phyloP scores from a whole-genome alignment of 2,329 filamentous ascomycete genomes.

The Ophiostoma himal-ulmi region DNA sequence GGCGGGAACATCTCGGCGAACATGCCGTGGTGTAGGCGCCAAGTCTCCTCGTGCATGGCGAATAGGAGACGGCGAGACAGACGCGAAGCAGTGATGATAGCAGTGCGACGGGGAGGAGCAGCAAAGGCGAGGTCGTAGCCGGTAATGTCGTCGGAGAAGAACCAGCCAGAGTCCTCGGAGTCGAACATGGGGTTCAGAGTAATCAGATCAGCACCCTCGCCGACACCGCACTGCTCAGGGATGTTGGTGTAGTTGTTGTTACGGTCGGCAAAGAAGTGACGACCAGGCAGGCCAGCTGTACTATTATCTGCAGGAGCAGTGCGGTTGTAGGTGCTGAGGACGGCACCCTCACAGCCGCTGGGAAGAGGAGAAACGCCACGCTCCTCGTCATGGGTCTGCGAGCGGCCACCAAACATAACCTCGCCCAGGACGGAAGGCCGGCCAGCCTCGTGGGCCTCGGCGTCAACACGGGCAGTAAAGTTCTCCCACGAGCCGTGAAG shows the following conservation, averaged over 20 bases:
- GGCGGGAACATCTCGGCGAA: constrained; percentile 77
- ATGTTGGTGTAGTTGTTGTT: constrained; percentile 27
- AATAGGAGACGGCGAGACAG: constrained; percentile 60
- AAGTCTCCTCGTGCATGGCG: constrained; percentile 71
- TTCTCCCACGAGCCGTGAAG: constrained; percentile 67
- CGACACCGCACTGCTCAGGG: constrained; percentile 55
- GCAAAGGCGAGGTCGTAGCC: constrained; percentile 53
- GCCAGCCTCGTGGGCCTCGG: constrained; percentile 50
- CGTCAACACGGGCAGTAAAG: constrained; percentile 59
- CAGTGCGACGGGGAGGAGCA: constrained; percentile 60
- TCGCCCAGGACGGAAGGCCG: constrained; percentile 65
- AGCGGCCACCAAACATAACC: constrained; percentile 45
- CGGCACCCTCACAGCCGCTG: constrained; percentile 46
- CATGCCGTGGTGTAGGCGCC: constrained; percentile 61
- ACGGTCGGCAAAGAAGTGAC: constrained; percentile 24
- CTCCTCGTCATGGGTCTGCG: constrained; percentile 46
- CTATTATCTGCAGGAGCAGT: constrained; percentile 18
- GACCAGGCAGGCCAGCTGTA: constrained; percentile 6
- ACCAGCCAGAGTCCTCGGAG: constrained; percentile 64
- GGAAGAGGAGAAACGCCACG: constrained; percentile 50
- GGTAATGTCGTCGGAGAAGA: constrained; percentile 63
- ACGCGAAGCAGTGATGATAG: constrained; percentile 66
- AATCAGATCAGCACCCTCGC: constrained; percentile 39
- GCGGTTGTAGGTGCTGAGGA: constrained; percentile 28
- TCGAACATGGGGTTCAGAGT: constrained; percentile 47